Base-by-base conservation (phyloP, 2,329 filamentous ascomycete species). In the Phialocephala subalpina region DNA sequence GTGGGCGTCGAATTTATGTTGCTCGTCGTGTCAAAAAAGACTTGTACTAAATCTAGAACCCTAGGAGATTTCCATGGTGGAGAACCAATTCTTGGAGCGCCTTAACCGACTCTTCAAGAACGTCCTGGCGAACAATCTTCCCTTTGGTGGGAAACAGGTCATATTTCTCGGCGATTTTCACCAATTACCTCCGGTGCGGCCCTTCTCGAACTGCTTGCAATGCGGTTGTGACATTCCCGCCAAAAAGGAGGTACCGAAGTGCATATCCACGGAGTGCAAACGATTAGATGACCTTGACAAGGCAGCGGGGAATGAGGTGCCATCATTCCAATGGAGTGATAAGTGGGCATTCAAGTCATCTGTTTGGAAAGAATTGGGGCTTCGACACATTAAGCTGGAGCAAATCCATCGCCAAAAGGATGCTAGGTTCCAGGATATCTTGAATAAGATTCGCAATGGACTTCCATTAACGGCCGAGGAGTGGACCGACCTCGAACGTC, bases 401-500 rank as follows among this genome's bases (percentile, higher is more conserved):
- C 70, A 73, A 42, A 74, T 74, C 29, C 71, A 74, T 67, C 72
- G 73, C 1, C 72, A 74, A 47, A 72, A 71, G 20, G 71, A 73
- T 36, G 63, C 64, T 9, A 22, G 22, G 12, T 73, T 74, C 35
- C 69, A 74, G 40, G 63, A 57, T 16, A 65, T 74, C 1, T 47
- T 75, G 33, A 74, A 74, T 36, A 73, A 75, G 52, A 68, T 75
- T 20, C 70, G 73, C 6, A 66, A 72, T 62, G 71, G 72, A 8
- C 16, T 60, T 22, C 14, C 22, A 1, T 20, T 73, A 8, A 65
- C 55, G 9, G 57, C 57, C 8, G 63, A 64, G 11, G 71, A 73
- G 22, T 74, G 73, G 73, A 20, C 45, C 27, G 59, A 67, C 53
- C 63, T 73, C 2, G 63, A 70, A 47, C 36, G 38, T 16, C 35